Conservation (phyloP, 495 filamentous ascomycete genomes). For the Filosporella fistucella region DNA sequence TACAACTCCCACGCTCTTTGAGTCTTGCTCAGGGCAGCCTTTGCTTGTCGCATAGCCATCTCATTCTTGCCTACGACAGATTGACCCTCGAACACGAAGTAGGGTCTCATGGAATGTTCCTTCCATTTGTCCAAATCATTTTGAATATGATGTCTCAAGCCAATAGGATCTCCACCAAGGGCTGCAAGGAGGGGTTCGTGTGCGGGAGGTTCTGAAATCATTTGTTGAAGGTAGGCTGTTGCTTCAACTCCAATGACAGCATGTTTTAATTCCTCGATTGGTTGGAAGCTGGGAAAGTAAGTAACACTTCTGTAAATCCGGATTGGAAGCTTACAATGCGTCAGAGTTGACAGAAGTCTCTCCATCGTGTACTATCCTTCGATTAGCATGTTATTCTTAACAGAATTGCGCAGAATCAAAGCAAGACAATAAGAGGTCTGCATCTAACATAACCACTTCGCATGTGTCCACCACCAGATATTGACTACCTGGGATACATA, state of each 20-base stretch:
- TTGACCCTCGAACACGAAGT: slow-evolving; percentile 90
- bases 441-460: no score
- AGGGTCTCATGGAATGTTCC: slow-evolving; percentile 55
- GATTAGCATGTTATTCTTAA: no score
- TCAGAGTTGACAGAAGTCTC: no score
- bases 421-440: no score
- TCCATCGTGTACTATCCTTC: no score
- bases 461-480: no score
- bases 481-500: no score
- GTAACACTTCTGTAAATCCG: no score
- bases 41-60: slow-evolving; percentile 34
- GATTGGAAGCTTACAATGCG: background rate
- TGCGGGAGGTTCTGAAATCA: slow-evolving; percentile 60
- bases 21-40: slow-evolving; percentile 45
- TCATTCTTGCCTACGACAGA: slow-evolving; percentile 68
- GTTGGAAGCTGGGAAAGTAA: background rate
- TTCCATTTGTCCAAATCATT: slow-evolving; percentile 67
- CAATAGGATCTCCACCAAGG: slow-evolving; percentile 83
- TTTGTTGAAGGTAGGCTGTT: slow-evolving; percentile 74
- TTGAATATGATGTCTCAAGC: slow-evolving; percentile 64
- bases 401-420: no score
- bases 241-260: slow-evolving; percentile 65
- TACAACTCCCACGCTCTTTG: slow-evolving; percentile 80
- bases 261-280: slow-evolving; percentile 16
- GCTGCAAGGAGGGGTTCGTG: slow-evolving; percentile 87